A percentile compares a stretch with the other conserved stretches of the same genome.
Evolutionary conservation across 1,284 basidiomycete genomes (phyloP).

Genomic region (Apiotrichum gracile): DNA sequence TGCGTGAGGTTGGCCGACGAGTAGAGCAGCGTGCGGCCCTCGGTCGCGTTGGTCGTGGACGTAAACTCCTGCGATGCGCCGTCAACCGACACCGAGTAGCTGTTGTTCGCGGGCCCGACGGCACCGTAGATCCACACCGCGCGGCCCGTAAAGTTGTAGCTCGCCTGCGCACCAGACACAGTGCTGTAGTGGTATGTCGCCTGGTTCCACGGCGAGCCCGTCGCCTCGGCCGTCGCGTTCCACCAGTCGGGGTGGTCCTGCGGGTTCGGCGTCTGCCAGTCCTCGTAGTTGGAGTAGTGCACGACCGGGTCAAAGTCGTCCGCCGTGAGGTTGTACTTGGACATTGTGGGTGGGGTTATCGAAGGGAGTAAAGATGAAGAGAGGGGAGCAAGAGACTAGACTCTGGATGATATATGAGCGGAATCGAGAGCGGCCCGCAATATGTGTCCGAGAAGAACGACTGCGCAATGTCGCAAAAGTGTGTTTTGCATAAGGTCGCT

Average conservation of each 20-base stretch:
- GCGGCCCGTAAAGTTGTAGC: slow-evolving; percentile 35
- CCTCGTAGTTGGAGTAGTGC: slow-evolving; percentile 26
- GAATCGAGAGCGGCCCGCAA: too few relatives aligned
- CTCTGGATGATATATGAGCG: too few relatives aligned
- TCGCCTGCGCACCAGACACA: slow-evolving; percentile 22
- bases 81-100: slow-evolving; percentile 39
- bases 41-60: slow-evolving; percentile 13
- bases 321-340: slow-evolving; percentile 31
- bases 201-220: slow-evolving; percentile 42
- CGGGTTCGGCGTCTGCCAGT: slow-evolving; percentile 46
- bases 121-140: slow-evolving; percentile 39
- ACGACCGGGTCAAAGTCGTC: slow-evolving; percentile 49
- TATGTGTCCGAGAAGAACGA: too few relatives aligned
- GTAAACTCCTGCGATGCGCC: slow-evolving; percentile 15
- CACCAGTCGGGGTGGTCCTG: slow-evolving; percentile 40
- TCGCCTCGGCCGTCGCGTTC: slow-evolving; percentile 29
- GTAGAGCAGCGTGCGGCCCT: slow-evolving; percentile 30
- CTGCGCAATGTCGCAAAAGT: too few relatives aligned
- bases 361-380: too few relatives aligned
- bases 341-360: too few relatives aligned
- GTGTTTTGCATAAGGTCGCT: too few relatives aligned
- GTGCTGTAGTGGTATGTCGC: slow-evolving; percentile 43
- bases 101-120: slow-evolving; percentile 9
- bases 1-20: slow-evolving; percentile 15
- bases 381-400: too few relatives aligned